Percentiles rank a stretch among this genome's conserved stretches.
phyloP scores from a whole-genome alignment of 1,284 basidiomycete species.

The Malassezia dermatis region DNA sequence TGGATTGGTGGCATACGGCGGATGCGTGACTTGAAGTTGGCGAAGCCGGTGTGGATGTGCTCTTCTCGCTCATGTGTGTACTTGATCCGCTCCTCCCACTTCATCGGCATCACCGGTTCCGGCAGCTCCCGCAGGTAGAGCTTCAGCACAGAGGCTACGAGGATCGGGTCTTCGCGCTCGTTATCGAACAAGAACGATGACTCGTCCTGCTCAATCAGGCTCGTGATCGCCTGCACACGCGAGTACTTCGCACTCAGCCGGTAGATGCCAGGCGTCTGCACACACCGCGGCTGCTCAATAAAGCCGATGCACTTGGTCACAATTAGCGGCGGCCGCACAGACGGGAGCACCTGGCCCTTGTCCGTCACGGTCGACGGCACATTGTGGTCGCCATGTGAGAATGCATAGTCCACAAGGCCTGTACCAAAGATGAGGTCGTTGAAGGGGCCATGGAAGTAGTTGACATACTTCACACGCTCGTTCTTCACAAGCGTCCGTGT shows the following conservation, averaged over 20 bases:
- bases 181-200: conserved; percentile 66
- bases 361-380: conserved; percentile 53
- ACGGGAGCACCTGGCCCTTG: conserved; percentile 55
- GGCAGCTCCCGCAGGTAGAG: conserved; percentile 82
- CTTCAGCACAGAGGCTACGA: conserved; percentile 84
- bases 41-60: conserved; percentile 53
- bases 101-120: conserved; percentile 78
- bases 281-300: conserved; percentile 61
- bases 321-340: conserved; percentile 58
- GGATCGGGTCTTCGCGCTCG: conserved; percentile 70
- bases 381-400: conserved; percentile 51
- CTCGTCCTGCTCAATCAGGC: conserved; percentile 82
- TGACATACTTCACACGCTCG: conserved; percentile 59
- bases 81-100: conserved; percentile 64
- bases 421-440: conserved; percentile 77
- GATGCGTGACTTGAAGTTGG: conserved; percentile 39
- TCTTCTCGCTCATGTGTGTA: conserved; percentile 51
- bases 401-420: conserved; percentile 80
- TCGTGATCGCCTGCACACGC: conserved; percentile 71
- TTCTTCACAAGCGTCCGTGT: conserved; percentile 50
- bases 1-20: conserved; percentile 61
- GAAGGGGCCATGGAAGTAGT: conserved; percentile 72
- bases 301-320: conserved; percentile 73
- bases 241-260: conserved; percentile 63
- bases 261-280: conserved; percentile 65